Evolutionary conservation across 1,284 basidiomycete genomes (phyloP).

Genomic region (Chiua sp.): DNA sequence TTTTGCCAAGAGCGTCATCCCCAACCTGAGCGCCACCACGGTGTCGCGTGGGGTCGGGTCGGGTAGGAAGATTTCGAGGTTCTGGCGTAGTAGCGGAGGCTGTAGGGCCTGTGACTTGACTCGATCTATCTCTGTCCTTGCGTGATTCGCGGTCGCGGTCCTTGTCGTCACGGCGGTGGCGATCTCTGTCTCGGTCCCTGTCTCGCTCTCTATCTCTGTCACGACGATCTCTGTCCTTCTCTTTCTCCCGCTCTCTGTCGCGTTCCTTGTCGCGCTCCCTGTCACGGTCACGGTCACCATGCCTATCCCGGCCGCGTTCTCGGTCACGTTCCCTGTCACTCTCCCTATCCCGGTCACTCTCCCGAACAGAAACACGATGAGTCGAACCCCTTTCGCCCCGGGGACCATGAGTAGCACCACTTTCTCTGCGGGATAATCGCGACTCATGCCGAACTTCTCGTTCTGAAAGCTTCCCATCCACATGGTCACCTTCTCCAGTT

Average conservation of each 20-base stretch:
- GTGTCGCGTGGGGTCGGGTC: slow-evolving; percentile 64
- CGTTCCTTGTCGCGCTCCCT: slow-evolving; percentile 46
- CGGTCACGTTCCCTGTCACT: slow-evolving; percentile 52
- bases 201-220: slow-evolving; percentile 50
- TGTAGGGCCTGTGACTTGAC: slow-evolving; percentile 38
- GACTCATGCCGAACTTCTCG: slow-evolving; percentile 50
- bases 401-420: slow-evolving; percentile 52
- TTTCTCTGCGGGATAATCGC: slow-evolving; percentile 44
- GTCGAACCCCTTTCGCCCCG: slow-evolving; percentile 48
- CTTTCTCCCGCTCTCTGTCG: slow-evolving; percentile 45
- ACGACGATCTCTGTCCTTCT: slow-evolving; percentile 45
- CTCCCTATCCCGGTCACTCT: slow-evolving; percentile 48
- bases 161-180: slow-evolving; percentile 42
- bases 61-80: slow-evolving; percentile 57
- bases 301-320: slow-evolving; percentile 49
- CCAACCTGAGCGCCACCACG: slow-evolving; percentile 45
- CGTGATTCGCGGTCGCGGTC: slow-evolving; percentile 47
- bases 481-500: slow-evolving; percentile 46
- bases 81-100: slow-evolving; percentile 41
- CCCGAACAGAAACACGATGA: slow-evolving; percentile 40
- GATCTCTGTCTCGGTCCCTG: slow-evolving; percentile 40
- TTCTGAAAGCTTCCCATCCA: slow-evolving; percentile 59
- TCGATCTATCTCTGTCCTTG: slow-evolving; percentile 57
- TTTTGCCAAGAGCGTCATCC: slow-evolving; percentile 70
- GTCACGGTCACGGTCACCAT: slow-evolving; percentile 51